Base-by-base conservation (phyloP, 805 yeast genomes). In the Pichia ethanolica region DNA sequence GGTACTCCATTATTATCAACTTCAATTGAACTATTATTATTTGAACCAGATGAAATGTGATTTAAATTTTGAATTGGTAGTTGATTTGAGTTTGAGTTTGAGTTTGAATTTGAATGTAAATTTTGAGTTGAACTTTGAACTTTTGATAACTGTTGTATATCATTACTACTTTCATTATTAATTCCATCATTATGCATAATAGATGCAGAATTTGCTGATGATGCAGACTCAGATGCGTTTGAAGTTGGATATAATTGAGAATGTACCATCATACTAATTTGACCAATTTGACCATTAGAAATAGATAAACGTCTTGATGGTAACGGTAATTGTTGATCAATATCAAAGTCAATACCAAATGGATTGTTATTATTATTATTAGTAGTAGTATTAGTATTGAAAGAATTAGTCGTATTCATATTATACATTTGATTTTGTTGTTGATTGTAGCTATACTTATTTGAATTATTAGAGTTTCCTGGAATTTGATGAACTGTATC, bases 201-300 rank as follows among this genome's bases (percentile, higher is more conserved):
- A 33, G 42, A 32, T 3, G 11, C 8, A 11, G 51, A 44, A 25
- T 40, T 34, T 13, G 7, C 30, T 7, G 36, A 44, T 5, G 40
- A 12, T 14, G 44, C 26, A 4, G 53, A 39, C 34, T 41, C 44
- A 5, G 55, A 36, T 5, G 50, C 46, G 26, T 35, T 40, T 3
- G 45, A 39, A 25, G 13, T 13, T 13, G 42, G 42, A 10, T 35
- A 44, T 35, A 44, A 12, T 33, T 48, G 51, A 5, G 51, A 60
- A 47, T 58, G 65, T 27, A 53, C 63, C 59, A 65, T 59, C 62
- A 59, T 61, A 46, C 64, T 59, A 35, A 86, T 76, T 60, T 86
- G 95, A 44, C 89, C 86, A 55, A 86, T 86, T 60, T 86, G 95
- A 59, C 95, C 95, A 66, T 86, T 86, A 10, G 91, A 83, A 46